Conservation (phyloP, 352 stramenopile species). For the Elongisporangium prolatum region DNA sequence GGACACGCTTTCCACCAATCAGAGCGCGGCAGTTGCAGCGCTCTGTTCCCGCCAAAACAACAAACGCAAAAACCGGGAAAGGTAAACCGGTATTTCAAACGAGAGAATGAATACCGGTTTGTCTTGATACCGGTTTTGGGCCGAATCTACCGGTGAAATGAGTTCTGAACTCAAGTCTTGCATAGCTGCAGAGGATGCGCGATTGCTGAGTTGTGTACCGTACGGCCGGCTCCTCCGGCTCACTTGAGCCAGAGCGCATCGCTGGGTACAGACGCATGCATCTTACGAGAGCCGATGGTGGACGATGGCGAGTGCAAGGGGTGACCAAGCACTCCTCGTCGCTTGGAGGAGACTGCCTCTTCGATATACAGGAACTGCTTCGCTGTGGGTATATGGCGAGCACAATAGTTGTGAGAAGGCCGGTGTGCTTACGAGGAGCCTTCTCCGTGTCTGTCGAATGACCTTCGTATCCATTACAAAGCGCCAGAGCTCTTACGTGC, state of each 20-base stretch:
- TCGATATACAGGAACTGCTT: background rate
- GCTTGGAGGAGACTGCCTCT: background rate
- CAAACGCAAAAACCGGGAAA: background rate
- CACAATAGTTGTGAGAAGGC: no score
- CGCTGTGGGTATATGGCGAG: no score
- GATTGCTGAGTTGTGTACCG: background rate
- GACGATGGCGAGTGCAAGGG: background rate
- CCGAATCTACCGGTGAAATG: background rate
- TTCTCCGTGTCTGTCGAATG: no score
- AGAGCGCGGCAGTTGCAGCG: slow-evolving; percentile 14
- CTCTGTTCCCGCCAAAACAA: slow-evolving; percentile 30
- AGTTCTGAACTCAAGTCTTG: no score
- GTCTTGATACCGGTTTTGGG: background rate
- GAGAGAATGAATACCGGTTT: background rate
- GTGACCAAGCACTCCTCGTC: background rate
- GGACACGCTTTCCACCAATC: slow-evolving; percentile 25
- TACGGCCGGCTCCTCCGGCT: background rate
- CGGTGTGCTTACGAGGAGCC: no score
- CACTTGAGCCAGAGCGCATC: background rate
- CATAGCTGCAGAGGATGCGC: background rate
- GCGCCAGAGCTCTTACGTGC: background rate
- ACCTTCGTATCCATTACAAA: background rate
- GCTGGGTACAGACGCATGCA: background rate
- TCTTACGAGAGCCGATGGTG: background rate
- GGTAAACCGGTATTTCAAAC: background rate